A percentile compares a stretch with the other conserved stretches of the same genome.
Evolutionary conservation across 345 rosid genomes (phyloP).

Genomic region (Stellera chamaejasme): DNA sequence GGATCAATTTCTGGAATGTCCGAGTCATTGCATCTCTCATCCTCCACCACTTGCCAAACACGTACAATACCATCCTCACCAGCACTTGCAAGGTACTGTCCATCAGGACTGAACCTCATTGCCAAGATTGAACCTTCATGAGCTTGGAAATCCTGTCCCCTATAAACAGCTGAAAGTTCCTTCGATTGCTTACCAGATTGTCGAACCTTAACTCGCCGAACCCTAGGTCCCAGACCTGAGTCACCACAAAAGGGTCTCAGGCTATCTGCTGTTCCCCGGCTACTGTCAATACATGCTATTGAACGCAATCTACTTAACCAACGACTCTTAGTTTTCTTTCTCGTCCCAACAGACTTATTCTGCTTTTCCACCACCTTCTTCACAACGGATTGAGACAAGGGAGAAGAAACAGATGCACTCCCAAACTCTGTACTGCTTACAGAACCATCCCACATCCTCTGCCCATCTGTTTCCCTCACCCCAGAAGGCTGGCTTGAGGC

Average conservation of each 20-base stretch:
- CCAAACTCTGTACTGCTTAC: not conserved
- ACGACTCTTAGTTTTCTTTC: slow-evolving; percentile 38
- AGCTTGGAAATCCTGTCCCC: slow-evolving; percentile 73
- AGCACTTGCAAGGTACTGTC: slow-evolving; percentile 71
- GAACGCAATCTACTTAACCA: slow-evolving; percentile 62
- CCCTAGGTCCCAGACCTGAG: slow-evolving; percentile 20
- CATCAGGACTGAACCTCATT: slow-evolving; percentile 82
- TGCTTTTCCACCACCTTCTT: slow-evolving; percentile 23
- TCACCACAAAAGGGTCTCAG: slow-evolving; percentile 23
- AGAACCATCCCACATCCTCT: not conserved
- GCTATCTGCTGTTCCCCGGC: slow-evolving; percentile 28
- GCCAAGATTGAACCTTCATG: slow-evolving; percentile 60
- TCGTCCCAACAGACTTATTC: slow-evolving; percentile 14
- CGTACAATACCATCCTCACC: slow-evolving; percentile 61
- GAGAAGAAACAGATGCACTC: slow-evolving; percentile 6
- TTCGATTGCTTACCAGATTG: slow-evolving; percentile 45
- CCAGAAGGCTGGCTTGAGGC: not conserved
- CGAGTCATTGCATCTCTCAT: slow-evolving; percentile 45
- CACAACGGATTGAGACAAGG: slow-evolving; percentile 17
- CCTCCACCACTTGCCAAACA: slow-evolving; percentile 66
- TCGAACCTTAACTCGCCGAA: slow-evolving; percentile 63
- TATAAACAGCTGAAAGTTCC: slow-evolving; percentile 69
- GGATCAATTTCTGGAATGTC: slow-evolving; percentile 73
- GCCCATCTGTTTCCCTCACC: not conserved
- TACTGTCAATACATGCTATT: slow-evolving; percentile 43